Evolutionary conservation across 495 filamentous ascomycete genomes (phyloP).

Genomic region (Cercophora newfieldiana): DNA sequence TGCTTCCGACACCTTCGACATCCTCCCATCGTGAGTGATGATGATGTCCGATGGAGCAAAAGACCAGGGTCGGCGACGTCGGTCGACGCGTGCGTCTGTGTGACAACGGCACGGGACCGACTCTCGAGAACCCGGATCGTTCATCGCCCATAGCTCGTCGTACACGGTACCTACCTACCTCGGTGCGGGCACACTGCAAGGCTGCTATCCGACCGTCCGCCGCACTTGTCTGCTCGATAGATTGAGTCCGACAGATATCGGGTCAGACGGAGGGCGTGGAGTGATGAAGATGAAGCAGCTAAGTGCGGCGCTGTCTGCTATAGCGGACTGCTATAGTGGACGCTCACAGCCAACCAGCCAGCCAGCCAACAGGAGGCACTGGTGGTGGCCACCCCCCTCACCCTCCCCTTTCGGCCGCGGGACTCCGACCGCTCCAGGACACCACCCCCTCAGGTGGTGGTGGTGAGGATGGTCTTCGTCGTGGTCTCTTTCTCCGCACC

Average conservation of each 20-base stretch:
- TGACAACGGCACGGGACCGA: not conserved
- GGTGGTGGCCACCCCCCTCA: too few species aligned
- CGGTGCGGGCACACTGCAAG: too few species aligned
- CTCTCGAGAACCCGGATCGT: not conserved
- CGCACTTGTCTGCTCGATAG: not conserved
- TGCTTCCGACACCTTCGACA: not conserved
- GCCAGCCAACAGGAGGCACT: too few species aligned
- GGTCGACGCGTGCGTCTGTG: not conserved
- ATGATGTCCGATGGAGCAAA: not conserved
- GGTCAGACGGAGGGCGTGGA: slow-evolving; percentile 10
- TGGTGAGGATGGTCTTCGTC: not conserved
- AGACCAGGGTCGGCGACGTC: not conserved
- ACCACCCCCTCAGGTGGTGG: not conserved
- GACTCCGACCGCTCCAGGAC: not conserved
- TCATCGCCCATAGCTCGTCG: not conserved
- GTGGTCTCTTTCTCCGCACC: slow-evolving; percentile 28
- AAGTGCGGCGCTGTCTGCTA: too few species aligned
- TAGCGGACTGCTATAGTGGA: too few species aligned
- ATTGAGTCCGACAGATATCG: slow-evolving; percentile 3
- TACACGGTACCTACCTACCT: too few species aligned
- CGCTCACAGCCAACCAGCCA: too few species aligned
- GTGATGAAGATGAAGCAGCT: not conserved
- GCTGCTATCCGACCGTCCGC: too few species aligned
- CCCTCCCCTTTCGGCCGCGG: not conserved
- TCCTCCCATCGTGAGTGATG: too few species aligned